Evolutionary conservation across 1,139 yeast genomes (phyloP).

Genomic region (Spathaspora jeffriesii): DNA sequence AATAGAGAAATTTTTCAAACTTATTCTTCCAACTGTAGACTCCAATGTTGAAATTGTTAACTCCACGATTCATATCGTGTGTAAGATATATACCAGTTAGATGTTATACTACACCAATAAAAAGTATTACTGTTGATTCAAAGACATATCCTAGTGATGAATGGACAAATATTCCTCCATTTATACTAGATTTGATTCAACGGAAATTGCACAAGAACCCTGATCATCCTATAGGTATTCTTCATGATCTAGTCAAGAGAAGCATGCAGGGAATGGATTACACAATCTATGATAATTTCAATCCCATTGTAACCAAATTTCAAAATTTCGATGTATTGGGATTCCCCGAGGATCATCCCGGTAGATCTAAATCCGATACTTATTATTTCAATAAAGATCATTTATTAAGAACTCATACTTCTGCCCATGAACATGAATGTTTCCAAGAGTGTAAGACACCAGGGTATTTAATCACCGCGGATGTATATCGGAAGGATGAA

Average conservation of each 20-base stretch:
- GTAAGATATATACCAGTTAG: conserved; percentile 5
- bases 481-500: conserved; percentile 94
- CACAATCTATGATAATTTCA: conserved; percentile 77
- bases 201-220: conserved; percentile 73
- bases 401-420: conserved; percentile 88
- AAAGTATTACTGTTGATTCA: conserved; percentile 46
- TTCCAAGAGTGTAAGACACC: conserved; percentile 68
- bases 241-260: conserved; percentile 70
- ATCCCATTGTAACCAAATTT: conserved; percentile 78
- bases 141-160: conserved; percentile 62
- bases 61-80: conserved; percentile 2
- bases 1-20: neutral
- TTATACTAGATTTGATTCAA: conserved; percentile 67
- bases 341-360: conserved; percentile 91
- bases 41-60: conserved; percentile 4
- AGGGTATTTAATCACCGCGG: conserved; percentile 93
- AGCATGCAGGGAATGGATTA: conserved; percentile 70
- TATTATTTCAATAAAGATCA: conserved; percentile 77
- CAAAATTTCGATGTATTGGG: conserved; percentile 93
- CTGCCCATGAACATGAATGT: conserved; percentile 94
- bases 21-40: neutral
- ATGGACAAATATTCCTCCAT: conserved; percentile 85
- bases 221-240: conserved; percentile 87
- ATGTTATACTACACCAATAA: conserved; percentile 20
- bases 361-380: conserved; percentile 90